A percentile compares a stretch with the other conserved stretches of the same genome.
Evolutionary conservation across 2,329 filamentous ascomycete genomes (phyloP).

Genomic region (Trichophyton rubrum): DNA sequence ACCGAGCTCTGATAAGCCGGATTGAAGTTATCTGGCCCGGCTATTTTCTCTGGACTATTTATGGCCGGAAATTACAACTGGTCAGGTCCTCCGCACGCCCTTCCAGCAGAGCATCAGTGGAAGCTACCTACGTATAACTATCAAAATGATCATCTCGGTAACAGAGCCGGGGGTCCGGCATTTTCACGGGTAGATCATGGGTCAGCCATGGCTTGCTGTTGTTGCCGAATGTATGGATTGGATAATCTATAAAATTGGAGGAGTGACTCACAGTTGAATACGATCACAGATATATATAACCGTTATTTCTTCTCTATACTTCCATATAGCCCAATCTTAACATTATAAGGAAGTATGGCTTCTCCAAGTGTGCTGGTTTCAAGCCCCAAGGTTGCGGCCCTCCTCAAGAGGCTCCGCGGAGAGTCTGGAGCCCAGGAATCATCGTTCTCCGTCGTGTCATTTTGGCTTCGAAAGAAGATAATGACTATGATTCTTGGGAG

Average conservation of each 20-base stretch:
- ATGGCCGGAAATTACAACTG: neutral
- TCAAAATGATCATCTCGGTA: neutral
- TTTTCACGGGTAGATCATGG: neutral
- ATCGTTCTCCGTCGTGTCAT: slow-evolving; percentile 15
- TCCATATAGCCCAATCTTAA: neutral
- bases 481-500: slow-evolving; percentile 1
- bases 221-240: neutral
- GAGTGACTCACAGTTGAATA: neutral
- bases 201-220: neutral
- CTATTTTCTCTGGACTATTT: neutral
- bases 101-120: neutral
- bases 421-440: slow-evolving; percentile 25
- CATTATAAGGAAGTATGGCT: slow-evolving; percentile 6
- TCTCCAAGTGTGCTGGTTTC: slow-evolving; percentile 10
- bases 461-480: slow-evolving; percentile 15
- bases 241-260: neutral
- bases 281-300: neutral
- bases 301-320: neutral
- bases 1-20: too few relatives aligned
- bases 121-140: neutral
- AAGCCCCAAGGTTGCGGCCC: slow-evolving; percentile 14
- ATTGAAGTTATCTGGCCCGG: neutral
- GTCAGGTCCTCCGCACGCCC: neutral
- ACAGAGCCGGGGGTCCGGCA: neutral
- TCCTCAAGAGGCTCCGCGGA: slow-evolving; percentile 23